These are phyloP conservation scores for Fraxinus xanthoxyloides DNA, from an alignment of 305 asterid genomes.

Conservation along the genomic window DNA sequence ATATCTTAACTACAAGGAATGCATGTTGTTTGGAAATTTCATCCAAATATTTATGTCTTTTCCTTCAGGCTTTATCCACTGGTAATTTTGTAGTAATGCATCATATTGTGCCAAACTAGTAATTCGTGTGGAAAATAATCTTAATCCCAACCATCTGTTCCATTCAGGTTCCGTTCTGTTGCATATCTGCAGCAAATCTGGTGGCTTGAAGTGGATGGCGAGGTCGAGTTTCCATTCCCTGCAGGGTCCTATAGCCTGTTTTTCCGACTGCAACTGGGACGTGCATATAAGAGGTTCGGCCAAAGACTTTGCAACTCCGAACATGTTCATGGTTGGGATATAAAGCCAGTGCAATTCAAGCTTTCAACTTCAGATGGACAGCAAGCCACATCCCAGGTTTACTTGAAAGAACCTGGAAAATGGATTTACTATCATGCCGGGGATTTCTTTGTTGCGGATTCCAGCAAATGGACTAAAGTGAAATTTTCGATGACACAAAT, in stretches of 20 bases:
- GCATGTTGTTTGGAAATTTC: background rate
- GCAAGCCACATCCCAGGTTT: constrained; percentile 65
- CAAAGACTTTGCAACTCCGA: constrained; percentile 59
- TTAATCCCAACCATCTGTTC: background rate
- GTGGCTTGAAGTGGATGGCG: constrained; percentile 96
- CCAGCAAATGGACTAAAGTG: constrained; percentile 51
- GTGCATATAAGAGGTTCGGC: constrained; percentile 56
- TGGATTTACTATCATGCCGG: constrained; percentile 79
- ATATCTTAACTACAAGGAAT: too few species aligned
- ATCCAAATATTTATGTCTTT: background rate
- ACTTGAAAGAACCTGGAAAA: constrained; percentile 69
- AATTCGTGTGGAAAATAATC: background rate
- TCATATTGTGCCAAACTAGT: background rate
- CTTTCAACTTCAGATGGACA: constrained; percentile 80
- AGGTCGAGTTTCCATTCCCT: constrained; percentile 82
- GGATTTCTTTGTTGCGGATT: constrained; percentile 49
- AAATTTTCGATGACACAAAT: constrained; percentile 91
- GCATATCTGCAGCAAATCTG: constrained; percentile 94
- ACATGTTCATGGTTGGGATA: constrained; percentile 92
- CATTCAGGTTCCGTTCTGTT: constrained; percentile 55
- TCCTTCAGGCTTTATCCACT: background rate
- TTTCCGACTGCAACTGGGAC: constrained; percentile 78
- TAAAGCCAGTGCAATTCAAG: constrained; percentile 73
- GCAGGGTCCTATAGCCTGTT: constrained; percentile 72
- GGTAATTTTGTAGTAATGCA: background rate